A percentile compares a stretch with the other conserved stretches of the same genome.
These are phyloP conservation scores for Phytophthora kernoviae DNA, from an alignment of 352 stramenopile species.

Conservation along the genomic window DNA sequence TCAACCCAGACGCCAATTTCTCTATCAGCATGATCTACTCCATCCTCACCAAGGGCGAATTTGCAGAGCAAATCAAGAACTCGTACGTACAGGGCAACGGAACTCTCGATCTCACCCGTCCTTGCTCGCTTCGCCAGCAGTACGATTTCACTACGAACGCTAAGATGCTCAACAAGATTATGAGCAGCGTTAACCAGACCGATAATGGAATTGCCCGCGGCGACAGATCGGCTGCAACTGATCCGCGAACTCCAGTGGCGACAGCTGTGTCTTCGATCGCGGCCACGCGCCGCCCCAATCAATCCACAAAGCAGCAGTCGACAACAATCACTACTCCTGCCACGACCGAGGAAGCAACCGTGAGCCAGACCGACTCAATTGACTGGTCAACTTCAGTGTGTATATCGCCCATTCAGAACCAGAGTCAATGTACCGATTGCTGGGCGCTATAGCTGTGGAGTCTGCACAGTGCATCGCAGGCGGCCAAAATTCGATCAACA, in stretches of 20 bases:
- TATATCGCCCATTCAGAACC: constrained; percentile 86
- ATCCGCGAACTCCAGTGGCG: constrained; percentile 25
- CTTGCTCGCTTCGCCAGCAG: constrained; percentile 10
- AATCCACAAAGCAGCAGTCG: constrained; percentile 6
- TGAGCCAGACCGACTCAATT: constrained; percentile 4
- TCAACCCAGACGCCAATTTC: constrained; percentile 42
- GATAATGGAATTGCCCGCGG: constrained; percentile 43
- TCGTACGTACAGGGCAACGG: constrained; percentile 23
- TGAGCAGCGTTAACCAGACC: not conserved
- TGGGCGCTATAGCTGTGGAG: constrained; percentile 95
- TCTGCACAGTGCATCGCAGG: constrained; percentile 79
- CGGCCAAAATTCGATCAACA: constrained; percentile 59
- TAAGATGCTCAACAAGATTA: not conserved
- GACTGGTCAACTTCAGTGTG: constrained; percentile 36
- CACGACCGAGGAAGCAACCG: constrained; percentile 3
- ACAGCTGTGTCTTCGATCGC: constrained; percentile 19
- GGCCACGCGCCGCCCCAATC: constrained; percentile 77
- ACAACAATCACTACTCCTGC: not conserved
- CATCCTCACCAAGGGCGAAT: constrained; percentile 44
- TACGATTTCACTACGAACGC: constrained; percentile 6
- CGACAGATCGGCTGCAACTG: constrained; percentile 63
- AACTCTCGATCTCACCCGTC: not conserved
- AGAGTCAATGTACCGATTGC: constrained; percentile 94
- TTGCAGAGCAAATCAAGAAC: constrained; percentile 27
- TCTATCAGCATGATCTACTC: constrained; percentile 36